Base-by-base conservation (phyloP, 306 rosid species). In the Rosa lucieae region DNA sequence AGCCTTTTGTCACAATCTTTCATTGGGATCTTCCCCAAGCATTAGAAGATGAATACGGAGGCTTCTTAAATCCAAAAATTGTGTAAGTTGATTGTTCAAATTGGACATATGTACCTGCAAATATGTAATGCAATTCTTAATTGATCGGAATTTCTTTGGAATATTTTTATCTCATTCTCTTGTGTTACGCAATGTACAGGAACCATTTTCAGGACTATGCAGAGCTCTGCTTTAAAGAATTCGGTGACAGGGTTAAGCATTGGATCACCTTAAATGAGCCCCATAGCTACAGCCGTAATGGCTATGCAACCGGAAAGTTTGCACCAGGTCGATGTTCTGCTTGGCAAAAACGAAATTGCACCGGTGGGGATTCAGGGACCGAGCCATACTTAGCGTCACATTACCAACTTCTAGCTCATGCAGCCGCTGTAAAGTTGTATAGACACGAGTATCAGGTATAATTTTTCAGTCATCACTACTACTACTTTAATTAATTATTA, bases 381-480 rank as follows among this genome's bases (percentile, higher is more conserved):
- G 94, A 93, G 77, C 96, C 97, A 6, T 93, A 93, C 70, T 21
- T 87, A 56, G 87, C 79, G 21, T 9, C 91, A 0, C 97, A 93
- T 58, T 14, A 88, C 67, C 89, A 55, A 29, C 83, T 93, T 56
- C 90, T 88, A 40, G 84, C 94, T 78, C 97, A 93, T 84, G 90
- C 92, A 3, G 87, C 83, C 0, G 89, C 92, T 2, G 89, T 85
- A 40, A 58, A 83, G 15, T 43, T 88, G 14, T 91, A 89, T 13
- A 84, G 77, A 72, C 63, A 79, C 44, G 89, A 89, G 74, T 89
- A 89, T 79, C 92, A 89, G 90, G 96, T 88, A 26, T 4, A 26
- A 26, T 0, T 26, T 61, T 23, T 26, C 67, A 26, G 40, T 61
- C 18, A 10, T 11, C 39, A 26, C 17, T 61, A 10, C 40, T 58